Evolutionary conservation across 1,139 yeast genomes (phyloP).

Genomic region (Saccharomycopsis crataegensis): DNA sequence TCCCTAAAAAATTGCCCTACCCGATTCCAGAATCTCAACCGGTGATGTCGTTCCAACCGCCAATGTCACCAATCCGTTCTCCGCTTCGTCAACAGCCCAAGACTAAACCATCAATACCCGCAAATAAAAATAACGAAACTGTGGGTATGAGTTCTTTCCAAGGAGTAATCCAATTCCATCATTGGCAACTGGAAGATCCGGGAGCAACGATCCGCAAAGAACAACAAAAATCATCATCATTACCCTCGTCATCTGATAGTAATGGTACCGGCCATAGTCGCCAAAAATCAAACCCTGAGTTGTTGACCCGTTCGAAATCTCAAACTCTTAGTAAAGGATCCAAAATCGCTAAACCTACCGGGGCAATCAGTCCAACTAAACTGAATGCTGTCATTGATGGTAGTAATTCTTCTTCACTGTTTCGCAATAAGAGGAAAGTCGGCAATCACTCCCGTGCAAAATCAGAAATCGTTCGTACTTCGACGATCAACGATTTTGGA

Average conservation of each 20-base stretch:
- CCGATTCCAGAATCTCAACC: not conserved
- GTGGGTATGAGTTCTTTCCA: constrained; percentile 45
- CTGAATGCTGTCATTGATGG: not conserved
- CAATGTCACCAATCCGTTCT: not conserved
- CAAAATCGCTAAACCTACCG: not conserved
- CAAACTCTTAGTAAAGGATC: not conserved
- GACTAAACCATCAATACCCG: constrained; percentile 3
- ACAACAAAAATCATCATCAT: not conserved
- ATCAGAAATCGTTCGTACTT: constrained; percentile 2
- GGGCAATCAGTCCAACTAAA: not conserved
- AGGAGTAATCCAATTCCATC: constrained; percentile 45
- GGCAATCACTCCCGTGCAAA: constrained; percentile 9
- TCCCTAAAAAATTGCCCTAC: constrained; percentile 4
- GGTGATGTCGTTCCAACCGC: not conserved
- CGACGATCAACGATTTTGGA: constrained; percentile 3
- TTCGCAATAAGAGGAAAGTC: not conserved
- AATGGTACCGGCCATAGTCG: constrained; percentile 1
- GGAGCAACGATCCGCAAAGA: constrained; percentile 14
- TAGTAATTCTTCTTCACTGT: not conserved
- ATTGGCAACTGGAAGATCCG: constrained; percentile 42
- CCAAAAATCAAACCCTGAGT: constrained; percentile 15
- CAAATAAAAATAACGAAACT: constrained; percentile 24
- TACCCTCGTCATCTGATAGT: not conserved
- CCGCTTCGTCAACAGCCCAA: not conserved
- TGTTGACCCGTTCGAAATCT: not conserved